Conservation (phyloP, 73 alveolate species). For the Symbiodinium natans region DNA sequence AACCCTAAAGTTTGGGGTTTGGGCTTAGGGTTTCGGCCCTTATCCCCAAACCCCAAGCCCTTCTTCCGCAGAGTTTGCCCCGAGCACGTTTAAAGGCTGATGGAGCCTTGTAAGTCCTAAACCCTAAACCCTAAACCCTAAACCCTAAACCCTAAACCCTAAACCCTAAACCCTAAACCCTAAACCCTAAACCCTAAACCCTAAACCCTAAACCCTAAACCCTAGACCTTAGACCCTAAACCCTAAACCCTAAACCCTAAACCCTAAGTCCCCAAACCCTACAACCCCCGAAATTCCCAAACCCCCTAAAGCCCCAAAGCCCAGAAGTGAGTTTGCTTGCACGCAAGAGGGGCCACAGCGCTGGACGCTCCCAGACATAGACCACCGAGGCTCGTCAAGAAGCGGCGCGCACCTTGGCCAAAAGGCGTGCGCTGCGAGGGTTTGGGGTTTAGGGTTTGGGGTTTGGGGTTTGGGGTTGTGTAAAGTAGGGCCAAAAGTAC, state of each 20-base stretch:
- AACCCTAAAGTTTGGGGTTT: no score
- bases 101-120: no score
- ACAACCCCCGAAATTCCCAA: background rate
- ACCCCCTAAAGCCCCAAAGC: background rate
- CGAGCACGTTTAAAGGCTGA: no score
- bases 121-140: background rate
- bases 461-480: no score
- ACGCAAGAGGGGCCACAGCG: background rate
- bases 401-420: background rate
- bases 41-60: background rate
- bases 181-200: background rate
- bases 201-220: background rate
- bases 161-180: no score
- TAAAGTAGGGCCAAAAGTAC: no score
- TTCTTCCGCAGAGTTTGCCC: no score
- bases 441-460: no score
- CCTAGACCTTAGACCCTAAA: background rate
- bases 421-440: no score
- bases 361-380: background rate
- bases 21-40: no score
- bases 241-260: background rate
- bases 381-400: background rate
- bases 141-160: no score
- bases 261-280: background rate
- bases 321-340: background rate